Percentiles rank a stretch among this genome's conserved stretches.
Evolutionary conservation across 2,329 filamentous ascomycete genomes (phyloP).

Genomic region (Fonsecaea erecta): DNA sequence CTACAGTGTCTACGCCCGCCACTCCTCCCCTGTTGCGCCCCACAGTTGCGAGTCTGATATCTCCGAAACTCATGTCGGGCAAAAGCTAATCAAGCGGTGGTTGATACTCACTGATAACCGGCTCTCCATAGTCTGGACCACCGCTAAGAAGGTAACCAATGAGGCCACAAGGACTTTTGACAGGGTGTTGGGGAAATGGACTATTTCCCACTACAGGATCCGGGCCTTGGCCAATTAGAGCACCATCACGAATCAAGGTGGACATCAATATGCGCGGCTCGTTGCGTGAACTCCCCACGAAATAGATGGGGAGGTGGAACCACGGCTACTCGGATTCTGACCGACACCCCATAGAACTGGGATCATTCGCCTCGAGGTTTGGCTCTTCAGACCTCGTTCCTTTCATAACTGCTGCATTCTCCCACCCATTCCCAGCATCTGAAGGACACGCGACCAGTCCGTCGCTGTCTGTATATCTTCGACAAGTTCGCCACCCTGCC

Average conservation of each 20-base stretch:
- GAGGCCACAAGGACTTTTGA: not conserved
- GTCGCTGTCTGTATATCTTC: not conserved
- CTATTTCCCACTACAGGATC: not conserved
- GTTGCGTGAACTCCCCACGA: not conserved
- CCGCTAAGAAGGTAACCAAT: not conserved
- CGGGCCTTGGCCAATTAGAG: not conserved
- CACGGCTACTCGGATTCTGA: not conserved
- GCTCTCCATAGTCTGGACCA: not conserved
- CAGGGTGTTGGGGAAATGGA: not conserved
- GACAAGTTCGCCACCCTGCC: not conserved
- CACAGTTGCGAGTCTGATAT: not conserved
- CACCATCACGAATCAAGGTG: not conserved
- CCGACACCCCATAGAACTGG: not conserved
- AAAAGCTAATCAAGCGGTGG: not conserved
- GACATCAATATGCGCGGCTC: not conserved
- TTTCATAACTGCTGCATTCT: not conserved
- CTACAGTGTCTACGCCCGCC: not conserved
- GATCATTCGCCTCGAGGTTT: not conserved
- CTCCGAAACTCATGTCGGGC: not conserved
- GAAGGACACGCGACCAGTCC: not conserved
- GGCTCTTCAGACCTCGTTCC: not conserved
- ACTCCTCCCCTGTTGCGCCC: too few species aligned
- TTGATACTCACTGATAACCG: not conserved
- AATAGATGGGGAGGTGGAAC: constrained; percentile 7
- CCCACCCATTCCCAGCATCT: not conserved